Evolutionary conservation across 1,284 basidiomycete species (phyloP).

Genomic region (Microbotryum violaceum): DNA sequence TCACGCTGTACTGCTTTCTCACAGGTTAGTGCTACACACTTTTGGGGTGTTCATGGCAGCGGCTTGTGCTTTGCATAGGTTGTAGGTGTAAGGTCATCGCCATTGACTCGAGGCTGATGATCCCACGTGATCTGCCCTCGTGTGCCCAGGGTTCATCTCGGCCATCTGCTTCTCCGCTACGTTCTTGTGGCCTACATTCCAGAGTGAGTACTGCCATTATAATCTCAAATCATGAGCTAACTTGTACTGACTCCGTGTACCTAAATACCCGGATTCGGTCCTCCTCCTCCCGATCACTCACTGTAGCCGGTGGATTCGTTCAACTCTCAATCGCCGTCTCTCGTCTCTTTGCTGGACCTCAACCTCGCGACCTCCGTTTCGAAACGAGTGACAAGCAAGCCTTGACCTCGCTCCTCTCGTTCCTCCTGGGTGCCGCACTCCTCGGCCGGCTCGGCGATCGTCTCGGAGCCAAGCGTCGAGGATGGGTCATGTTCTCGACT

Average conservation of each 20-base stretch:
- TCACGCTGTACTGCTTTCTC: slow-evolving; percentile 73
- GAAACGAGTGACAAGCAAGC: slow-evolving; percentile 73
- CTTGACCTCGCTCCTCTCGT: slow-evolving; percentile 62
- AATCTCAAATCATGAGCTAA: not conserved
- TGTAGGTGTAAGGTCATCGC: slow-evolving; percentile 47
- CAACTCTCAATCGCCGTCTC: slow-evolving; percentile 57
- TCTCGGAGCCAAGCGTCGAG: slow-evolving; percentile 61
- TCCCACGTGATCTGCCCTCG: not conserved
- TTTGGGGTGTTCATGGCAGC: not conserved
- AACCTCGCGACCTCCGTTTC: slow-evolving; percentile 51
- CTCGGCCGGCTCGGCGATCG: slow-evolving; percentile 44
- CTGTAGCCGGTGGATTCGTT: slow-evolving; percentile 42
- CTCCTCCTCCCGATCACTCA: not conserved
- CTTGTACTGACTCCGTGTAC: too few species aligned
- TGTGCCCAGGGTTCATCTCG: slow-evolving; percentile 10
- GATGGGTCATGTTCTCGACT: slow-evolving; percentile 64
- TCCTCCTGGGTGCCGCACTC: slow-evolving; percentile 47
- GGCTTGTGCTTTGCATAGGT: not conserved
- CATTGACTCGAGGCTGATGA: not conserved
- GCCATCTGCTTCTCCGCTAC: slow-evolving; percentile 64
- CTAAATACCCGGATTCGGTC: too few species aligned
- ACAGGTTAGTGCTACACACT: slow-evolving; percentile 58
- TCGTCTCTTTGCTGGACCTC: slow-evolving; percentile 54
- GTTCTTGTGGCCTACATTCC: slow-evolving; percentile 80
- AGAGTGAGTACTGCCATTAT: slow-evolving; percentile 44